Base-by-base conservation (phyloP, 2,329 filamentous ascomycete species). In the Aureobasidium sp. region DNA sequence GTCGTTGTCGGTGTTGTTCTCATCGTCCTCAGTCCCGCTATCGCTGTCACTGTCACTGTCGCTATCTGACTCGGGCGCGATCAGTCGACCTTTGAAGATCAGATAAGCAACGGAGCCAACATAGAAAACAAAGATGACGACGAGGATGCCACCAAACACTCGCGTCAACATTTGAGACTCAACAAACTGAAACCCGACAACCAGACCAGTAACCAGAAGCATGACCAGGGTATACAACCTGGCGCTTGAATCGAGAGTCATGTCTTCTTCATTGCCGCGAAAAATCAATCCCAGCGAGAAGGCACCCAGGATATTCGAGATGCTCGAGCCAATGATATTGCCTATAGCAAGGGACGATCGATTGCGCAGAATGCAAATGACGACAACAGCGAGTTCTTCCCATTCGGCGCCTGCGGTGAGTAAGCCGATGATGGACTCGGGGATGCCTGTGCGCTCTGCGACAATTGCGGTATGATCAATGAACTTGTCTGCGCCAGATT, bases 341-440 rank as follows among this genome's bases (percentile, higher is more conserved):
- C 80, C 81, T 0, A 83, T 67, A 10, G 81, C 81, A 8, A 83
- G 71, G 1, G 80, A 76, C 0, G 75, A 73, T 27, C 76, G 79
- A 32, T 75, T 70, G 58, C 78, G 79, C 2, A 75, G 71, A 36
- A 83, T 71, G 9, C 79, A 76, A 23, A 78, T 76, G 12, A 81
- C 65, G 2, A 83, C 77, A 0, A 84, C 79, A 1, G 75, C 77
- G 36, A 82, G 76, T 77, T 83, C 80, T 75, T 84, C 82, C 75
- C 78, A 84, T 72, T 83, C 81, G 46, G 76, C 80, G 20, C 80
- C 81, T 13, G 78, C 80, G 3, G 80, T 83, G 39, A 84, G 71
- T 8, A 84, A 73, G 4, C 75, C 79, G 64, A 84, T 77, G 29
- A 83, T 58, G 2, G 78, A 78, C 34, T 76, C 74, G 1, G 80